Base-by-base conservation (phyloP, 805 yeast genomes). In the Pichia occidentalis region DNA sequence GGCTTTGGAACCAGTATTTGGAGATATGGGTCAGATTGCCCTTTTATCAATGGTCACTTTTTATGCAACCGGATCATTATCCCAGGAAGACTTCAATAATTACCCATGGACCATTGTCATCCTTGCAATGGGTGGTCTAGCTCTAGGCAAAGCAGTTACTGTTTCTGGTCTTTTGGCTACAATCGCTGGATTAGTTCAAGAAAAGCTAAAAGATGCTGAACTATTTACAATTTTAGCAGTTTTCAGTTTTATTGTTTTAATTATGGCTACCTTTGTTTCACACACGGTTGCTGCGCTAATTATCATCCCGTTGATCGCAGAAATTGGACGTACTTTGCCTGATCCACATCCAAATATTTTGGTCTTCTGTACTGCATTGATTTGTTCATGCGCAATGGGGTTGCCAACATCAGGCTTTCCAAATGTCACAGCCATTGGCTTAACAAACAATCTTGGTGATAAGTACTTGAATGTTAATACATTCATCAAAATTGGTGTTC, bases 371-470 rank as follows among this genome's bases (percentile, higher is more conserved):
- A 67, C 74, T 38, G 79, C 78, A 2, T 59, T 75, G 45, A 65
- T 92, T 45, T 85, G 97, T 52, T 90, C 97, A 0, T 80, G 84
- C 25, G 98, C 97, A 2, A 92, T 92, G 97, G 97, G 96, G 1
- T 65, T 92, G 37, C 97, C 98, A 21, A 92, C 97, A 0, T 84
- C 95, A 2, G 97, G 98, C 0, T 90, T 92, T 68, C 98, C 98
- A 4, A 92, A 92, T 52, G 96, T 92, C 24, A 87, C 97, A 0
- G 98, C 97, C 0, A 86, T 92, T 45, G 87, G 97, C 42, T 77
- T 87, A 77, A 79, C 88, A 5, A 95, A 92, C 58, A 95, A 85
- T 52, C 72, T 88, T 29, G 97, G 97, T 8, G 80, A 81, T 39
- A 86, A 95, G 14, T 92, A 92, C 54, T 64, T 92, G 51, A 81